Base-by-base conservation (phyloP, 2,329 filamentous ascomycete genomes). In the Elsinoe necatrix region DNA sequence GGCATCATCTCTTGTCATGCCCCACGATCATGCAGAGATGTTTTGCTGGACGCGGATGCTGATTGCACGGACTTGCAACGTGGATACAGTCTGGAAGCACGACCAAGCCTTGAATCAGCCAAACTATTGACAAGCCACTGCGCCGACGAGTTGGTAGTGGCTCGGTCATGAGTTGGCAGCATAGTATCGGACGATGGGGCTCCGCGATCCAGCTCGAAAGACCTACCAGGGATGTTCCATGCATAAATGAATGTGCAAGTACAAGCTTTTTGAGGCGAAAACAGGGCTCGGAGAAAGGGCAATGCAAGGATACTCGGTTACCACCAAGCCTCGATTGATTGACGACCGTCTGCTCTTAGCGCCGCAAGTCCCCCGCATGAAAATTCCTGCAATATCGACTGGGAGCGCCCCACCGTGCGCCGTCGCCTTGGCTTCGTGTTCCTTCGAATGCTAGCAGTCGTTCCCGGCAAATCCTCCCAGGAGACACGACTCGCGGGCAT, bases 381-480 rank as follows among this genome's bases (percentile, higher is more conserved):
- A 25, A 34, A 39, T 52, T 16, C 48, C 29, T 52, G 48, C 29
- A 25, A 31, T 34, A 35, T 52, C 34, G 34, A 52, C 39, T 37
- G 48, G n/a, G 39, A 52, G 48, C 39, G 48, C 31, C 21, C 29
- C 39, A 52, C 48, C 48, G 48, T 34, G 48, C 48, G 48, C 48
- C 48, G 48, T 52, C 48, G 31, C 39, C 48, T 52, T 52, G 48
- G 48, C 48, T 25, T 37, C 29, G 12, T 21, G 45, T 29, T 52
- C 29, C 48, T 16, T 23, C 20, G 16, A 11, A 34, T 52, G 31
- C 14, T 34, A 52, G 48, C 12, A 37, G 20, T 35, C 45, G 48
- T 52, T 52, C 48, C 34, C 48, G 48, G 31, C 48, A 25, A 25
- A 52, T 52, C 48, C 48, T 37, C 9, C 41, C 12, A 18, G 41